phyloP scores from a whole-genome alignment of 2,329 filamentous ascomycete genomes.

The Fusarium napiforme region DNA sequence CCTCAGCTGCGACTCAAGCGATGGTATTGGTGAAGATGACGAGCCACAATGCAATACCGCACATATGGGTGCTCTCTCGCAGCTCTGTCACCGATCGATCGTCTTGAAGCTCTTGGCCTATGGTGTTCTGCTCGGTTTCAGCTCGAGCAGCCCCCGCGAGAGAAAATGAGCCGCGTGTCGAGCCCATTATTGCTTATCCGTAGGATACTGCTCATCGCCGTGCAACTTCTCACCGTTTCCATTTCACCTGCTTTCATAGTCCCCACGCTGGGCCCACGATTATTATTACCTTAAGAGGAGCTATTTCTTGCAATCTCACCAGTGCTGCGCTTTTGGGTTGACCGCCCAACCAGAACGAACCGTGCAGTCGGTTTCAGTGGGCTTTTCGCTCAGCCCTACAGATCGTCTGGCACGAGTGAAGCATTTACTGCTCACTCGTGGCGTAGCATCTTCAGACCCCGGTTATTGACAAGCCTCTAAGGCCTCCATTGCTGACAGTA shows the following conservation, averaged over 20 bases:
- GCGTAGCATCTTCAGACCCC: slow-evolving; percentile 42
- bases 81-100: slow-evolving; percentile 33
- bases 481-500: slow-evolving; percentile 45
- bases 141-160: slow-evolving; percentile 11
- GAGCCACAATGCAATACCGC: slow-evolving; percentile 18
- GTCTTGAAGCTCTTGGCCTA: slow-evolving; percentile 19
- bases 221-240: slow-evolving; percentile 23
- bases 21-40: slow-evolving; percentile 14
- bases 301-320: slow-evolving; percentile 30
- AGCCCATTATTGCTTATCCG: slow-evolving; percentile 20
- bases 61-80: slow-evolving; percentile 23
- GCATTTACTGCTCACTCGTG: slow-evolving; percentile 39
- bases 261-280: slow-evolving; percentile 33
- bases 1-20: slow-evolving; percentile 9
- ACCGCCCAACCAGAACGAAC: slow-evolving; percentile 28
- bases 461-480: slow-evolving; percentile 33
- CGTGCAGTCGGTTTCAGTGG: slow-evolving; percentile 29
- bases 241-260: slow-evolving; percentile 5
- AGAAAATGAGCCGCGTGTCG: slow-evolving; percentile 17
- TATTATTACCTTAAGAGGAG: slow-evolving; percentile 28
- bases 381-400: slow-evolving; percentile 44
- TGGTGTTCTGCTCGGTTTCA: slow-evolving; percentile 24
- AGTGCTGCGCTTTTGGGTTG: slow-evolving; percentile 19
- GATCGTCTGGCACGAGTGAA: slow-evolving; percentile 31
- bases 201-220: slow-evolving; percentile 5